phyloP scores from a whole-genome alignment of 257 asterid species.

The Nicotiana sylvestris region DNA sequence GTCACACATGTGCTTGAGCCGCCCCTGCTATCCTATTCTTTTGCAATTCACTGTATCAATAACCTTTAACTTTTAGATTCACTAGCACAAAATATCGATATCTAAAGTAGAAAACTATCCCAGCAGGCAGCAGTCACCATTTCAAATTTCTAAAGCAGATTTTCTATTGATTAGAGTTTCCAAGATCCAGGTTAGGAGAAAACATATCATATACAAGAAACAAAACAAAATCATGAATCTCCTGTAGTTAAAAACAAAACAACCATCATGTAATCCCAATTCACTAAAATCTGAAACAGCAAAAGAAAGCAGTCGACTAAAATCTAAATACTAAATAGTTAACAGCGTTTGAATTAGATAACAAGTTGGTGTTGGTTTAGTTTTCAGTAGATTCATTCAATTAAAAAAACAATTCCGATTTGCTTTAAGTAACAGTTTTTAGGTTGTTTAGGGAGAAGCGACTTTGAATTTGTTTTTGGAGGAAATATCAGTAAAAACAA shows the following conservation, averaged over 20 bases:
- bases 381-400: not conserved
- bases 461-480: not conserved
- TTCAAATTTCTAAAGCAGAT: not conserved
- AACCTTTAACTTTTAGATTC: not conserved
- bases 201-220: not conserved
- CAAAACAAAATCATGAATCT: not conserved
- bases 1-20: no score
- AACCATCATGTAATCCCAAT: no score
- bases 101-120: no score
- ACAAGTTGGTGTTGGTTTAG: not conserved
- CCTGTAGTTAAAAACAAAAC: no score
- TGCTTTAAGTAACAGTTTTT: not conserved
- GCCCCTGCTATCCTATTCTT: not conserved
- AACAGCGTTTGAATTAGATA: not conserved
- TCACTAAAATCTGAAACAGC: no score
- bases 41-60: not conserved
- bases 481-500: not conserved
- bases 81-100: no score
- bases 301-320: no score
- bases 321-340: not conserved
- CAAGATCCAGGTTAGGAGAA: not conserved
- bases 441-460: not conserved
- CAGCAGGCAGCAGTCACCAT: not conserved
- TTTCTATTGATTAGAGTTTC: not conserved
- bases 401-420: not conserved